A percentile compares a stretch with the other conserved stretches of the same genome.
phyloP scores from a whole-genome alignment of 1,284 basidiomycete species.

The Phaffia rhodozyma region DNA sequence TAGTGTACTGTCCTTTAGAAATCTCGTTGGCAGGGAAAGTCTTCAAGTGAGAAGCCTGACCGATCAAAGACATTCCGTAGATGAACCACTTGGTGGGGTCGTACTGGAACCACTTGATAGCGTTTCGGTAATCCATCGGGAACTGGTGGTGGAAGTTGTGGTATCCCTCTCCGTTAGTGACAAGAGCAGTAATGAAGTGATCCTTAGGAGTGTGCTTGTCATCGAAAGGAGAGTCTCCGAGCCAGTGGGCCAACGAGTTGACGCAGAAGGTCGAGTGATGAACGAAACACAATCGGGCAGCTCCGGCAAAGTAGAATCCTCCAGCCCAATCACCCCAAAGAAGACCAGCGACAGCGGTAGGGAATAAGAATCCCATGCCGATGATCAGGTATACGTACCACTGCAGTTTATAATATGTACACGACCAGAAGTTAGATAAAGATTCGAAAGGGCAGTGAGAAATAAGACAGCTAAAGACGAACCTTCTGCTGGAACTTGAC shows the following conservation, averaged over 20 bases:
- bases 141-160: conserved; percentile 89
- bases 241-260: conserved; percentile 89
- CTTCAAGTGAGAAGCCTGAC: conserved; percentile 76
- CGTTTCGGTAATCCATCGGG: conserved; percentile 89
- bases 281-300: conserved; percentile 68
- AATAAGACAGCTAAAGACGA: not conserved
- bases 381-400: conserved; percentile 63
- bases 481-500: conserved; percentile 74
- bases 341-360: conserved; percentile 62
- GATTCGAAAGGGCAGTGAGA: not conserved
- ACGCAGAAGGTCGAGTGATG: conserved; percentile 94
- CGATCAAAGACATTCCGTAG: conserved; percentile 48
- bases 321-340: conserved; percentile 74
- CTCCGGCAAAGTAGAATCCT: conserved; percentile 76
- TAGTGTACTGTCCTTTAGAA: conserved; percentile 78
- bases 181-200: conserved; percentile 73
- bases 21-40: conserved; percentile 90
- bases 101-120: conserved; percentile 65
- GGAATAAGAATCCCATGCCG: conserved; percentile 59
- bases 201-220: conserved; percentile 90
- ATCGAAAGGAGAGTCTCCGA: conserved; percentile 82
- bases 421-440: not conserved
- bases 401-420: not conserved
- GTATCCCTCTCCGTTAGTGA: conserved; percentile 85
- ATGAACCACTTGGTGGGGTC: conserved; percentile 86